Evolutionary conservation across 1,284 basidiomycete species (phyloP).

Genomic region (Boletus semigastroideus): DNA sequence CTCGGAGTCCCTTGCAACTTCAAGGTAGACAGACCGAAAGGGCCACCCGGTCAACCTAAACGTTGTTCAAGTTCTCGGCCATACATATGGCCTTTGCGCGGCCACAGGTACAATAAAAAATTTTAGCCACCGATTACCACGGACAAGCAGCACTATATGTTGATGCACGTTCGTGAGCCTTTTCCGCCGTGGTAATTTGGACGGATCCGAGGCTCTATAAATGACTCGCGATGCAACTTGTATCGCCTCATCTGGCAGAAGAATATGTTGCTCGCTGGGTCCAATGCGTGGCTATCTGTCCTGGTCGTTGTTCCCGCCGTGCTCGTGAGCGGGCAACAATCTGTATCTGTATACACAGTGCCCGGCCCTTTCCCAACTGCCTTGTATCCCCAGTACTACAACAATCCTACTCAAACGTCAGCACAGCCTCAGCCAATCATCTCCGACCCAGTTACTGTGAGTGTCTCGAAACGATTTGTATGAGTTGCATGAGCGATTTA

Average conservation of each 20-base stretch:
- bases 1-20: too few relatives aligned
- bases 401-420: constrained; percentile 66
- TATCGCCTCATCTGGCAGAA: background rate
- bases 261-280: constrained; percentile 13
- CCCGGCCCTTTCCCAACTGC: constrained; percentile 67
- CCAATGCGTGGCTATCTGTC: constrained; percentile 1
- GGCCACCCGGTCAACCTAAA: too few relatives aligned
- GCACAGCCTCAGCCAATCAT: constrained; percentile 70
- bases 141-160: too few relatives aligned
- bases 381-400: constrained; percentile 63
- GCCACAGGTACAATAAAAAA: too few relatives aligned
- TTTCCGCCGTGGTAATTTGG: constrained; percentile 11
- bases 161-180: too few relatives aligned
- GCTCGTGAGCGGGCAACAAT: constrained; percentile 29
- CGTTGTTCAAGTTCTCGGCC: too few relatives aligned
- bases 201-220: constrained; percentile 10
- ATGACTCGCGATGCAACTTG: background rate
- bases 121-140: background rate
- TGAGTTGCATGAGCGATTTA: background rate
- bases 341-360: constrained; percentile 53
- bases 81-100: too few relatives aligned
- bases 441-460: constrained; percentile 63
- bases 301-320: constrained; percentile 8
- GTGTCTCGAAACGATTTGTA: constrained; percentile 13
- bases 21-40: too few relatives aligned